A percentile compares a stretch with the other conserved stretches of the same genome.
phyloP scores from a whole-genome alignment of 345 rosid genomes.

The Limnanthes douglasii region DNA sequence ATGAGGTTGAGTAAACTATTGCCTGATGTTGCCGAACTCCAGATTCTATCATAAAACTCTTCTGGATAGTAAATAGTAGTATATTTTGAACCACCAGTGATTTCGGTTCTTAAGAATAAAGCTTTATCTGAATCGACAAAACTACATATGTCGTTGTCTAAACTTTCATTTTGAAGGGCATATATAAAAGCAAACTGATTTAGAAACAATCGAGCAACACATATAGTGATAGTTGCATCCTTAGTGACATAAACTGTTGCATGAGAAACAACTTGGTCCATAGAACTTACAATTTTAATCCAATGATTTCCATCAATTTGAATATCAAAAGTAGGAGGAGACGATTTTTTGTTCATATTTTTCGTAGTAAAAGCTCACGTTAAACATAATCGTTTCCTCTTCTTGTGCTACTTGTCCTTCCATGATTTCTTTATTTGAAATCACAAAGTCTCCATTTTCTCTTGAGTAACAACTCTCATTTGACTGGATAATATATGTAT shows the following conservation, averaged over 20 bases:
- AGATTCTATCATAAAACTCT: conserved; percentile 25
- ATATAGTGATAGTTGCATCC: conserved; percentile 8
- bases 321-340: conserved; percentile 6
- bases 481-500: too few relatives aligned
- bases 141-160: conserved; percentile 8
- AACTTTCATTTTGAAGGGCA: conserved; percentile 7
- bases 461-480: too few relatives aligned
- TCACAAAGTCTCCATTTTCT: too few relatives aligned
- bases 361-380: conserved; percentile 4
- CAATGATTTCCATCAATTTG: conserved; percentile 8
- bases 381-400: conserved; percentile 4
- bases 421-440: too few relatives aligned
- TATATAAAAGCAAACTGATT: conserved; percentile 11
- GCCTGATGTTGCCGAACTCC: conserved; percentile 14
- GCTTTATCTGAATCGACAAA: conserved; percentile 13
- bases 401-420: too few relatives aligned
- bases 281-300: not conserved
- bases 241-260: conserved; percentile 9
- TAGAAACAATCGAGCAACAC: conserved; percentile 8
- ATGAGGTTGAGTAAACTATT: conserved; percentile 7
- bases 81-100: conserved; percentile 6
- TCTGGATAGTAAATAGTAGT: conserved; percentile 2
- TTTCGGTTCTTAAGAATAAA: conserved; percentile 3
- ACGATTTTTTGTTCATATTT: conserved; percentile 10
- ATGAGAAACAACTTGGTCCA: conserved; percentile 5